Evolutionary conservation across 805 yeast species (phyloP).

Genomic region (Middelhovenomyces tepae): DNA sequence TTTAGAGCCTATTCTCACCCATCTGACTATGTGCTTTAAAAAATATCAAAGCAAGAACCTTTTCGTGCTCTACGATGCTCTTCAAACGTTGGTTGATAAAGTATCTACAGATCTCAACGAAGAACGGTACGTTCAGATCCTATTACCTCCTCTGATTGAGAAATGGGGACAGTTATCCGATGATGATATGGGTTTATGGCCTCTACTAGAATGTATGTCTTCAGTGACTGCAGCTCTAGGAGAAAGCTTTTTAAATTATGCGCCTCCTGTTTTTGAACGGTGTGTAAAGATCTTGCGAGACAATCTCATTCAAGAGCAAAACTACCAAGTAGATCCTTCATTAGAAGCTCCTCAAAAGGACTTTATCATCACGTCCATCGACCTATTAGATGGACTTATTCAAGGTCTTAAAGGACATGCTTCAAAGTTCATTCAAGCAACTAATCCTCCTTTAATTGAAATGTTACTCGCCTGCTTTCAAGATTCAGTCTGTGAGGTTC

Average conservation of each 20-base stretch:
- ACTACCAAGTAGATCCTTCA: constrained; percentile 3
- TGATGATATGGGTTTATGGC: constrained; percentile 81
- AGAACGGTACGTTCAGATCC: constrained; percentile 46
- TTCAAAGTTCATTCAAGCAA: constrained; percentile 28
- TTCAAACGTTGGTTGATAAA: constrained; percentile 80
- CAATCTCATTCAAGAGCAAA: constrained; percentile 52
- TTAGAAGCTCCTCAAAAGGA: constrained; percentile 76
- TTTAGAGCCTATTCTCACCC: constrained; percentile 56
- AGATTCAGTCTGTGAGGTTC: constrained; percentile 75
- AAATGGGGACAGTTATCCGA: constrained; percentile 75
- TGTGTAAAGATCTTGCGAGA: constrained; percentile 60
- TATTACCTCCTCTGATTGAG: constrained; percentile 72
- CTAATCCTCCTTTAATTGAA: constrained; percentile 42
- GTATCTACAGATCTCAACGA: constrained; percentile 49
- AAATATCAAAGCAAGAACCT: constrained; percentile 76
- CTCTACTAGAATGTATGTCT: constrained; percentile 86
- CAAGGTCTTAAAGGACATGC: constrained; percentile 47
- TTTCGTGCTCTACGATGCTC: constrained; percentile 77
- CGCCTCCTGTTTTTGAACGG: constrained; percentile 74
- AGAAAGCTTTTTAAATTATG: constrained; percentile 78
- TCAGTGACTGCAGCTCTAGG: constrained; percentile 84
- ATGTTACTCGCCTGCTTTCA: constrained; percentile 61
- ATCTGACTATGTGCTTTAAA: constrained; percentile 64
- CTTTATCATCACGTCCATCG: constrained; percentile 80
- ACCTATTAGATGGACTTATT: constrained; percentile 82